Evolutionary conservation across 1,284 basidiomycete genomes (phyloP), one percentile per base, ranked within the genome.

Genomic region (Lentinula novae-zelandiae): DNA sequence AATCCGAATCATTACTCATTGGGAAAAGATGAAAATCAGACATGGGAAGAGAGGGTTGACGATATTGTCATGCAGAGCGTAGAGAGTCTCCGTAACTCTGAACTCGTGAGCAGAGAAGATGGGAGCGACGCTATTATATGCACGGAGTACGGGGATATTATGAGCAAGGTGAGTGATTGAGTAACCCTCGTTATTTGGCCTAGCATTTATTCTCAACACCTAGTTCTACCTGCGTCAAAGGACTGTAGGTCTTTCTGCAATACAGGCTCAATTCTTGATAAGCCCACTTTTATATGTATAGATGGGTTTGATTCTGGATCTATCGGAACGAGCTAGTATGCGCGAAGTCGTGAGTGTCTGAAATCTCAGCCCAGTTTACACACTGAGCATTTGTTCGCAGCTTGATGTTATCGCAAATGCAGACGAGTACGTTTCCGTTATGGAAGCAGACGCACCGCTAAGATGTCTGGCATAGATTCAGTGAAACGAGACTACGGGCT

Each of bases 1-100:
- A 96, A 97, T 68, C 92, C 94, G 0, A 69, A 71, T 5, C 82
- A 90, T 68, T 98, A 98, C 69, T 78, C 84, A 5, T 75, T 90
- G 36, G 79, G 79, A 22, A 84, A 88, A 68, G 75, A 76, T 42
- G 75, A 79, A n/a, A 72, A 75, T 36, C 80, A 88, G 67, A 82
- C 84, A 4, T 92, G 90, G 83, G 79, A 88, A 67, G 82, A 86
- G 56, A 78, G 83, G 60, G 71, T 95, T 5, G 88, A 92, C 56
- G 82, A 86, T 33, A 81, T 94, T 65, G 86, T 94, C 9, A 78
- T 80, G 72, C 77, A 86, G 58, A 89, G 89, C 49, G 75, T 95
- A 13, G 67, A 73, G 20, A 80, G 78, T 53, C 72, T 96, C 53
- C 79, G 82, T 57, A 71, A 83, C 42, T 81, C 81, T 1, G 75